Evolutionary conservation across 257 asterid genomes (phyloP), one percentile per base, ranked within the genome.

Genomic region (Agastache rugosa): DNA sequence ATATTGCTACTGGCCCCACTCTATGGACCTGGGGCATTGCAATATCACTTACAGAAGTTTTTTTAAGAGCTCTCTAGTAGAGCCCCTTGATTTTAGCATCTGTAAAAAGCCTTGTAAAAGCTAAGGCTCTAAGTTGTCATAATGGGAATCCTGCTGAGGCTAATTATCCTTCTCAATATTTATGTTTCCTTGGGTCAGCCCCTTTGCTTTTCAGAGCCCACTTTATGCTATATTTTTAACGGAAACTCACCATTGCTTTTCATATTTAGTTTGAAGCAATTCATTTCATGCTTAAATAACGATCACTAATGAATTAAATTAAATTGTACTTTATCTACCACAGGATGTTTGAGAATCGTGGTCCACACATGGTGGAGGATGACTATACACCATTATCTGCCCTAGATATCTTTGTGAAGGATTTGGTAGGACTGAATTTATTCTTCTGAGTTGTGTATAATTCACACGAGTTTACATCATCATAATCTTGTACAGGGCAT

Each of bases 311-410:
- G 41, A 42, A 14, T 50, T 72, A 44, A 71, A 42, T 51, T 37
- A 69, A 75, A 63, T 63, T 63, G 50, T 69, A 9, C 55, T 78
- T 69, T 77, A 70, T 79, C 70, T 75, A 31, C 63, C 59, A 60
- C 96, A 94, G 99, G 99, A 94, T 94, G 99, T 87, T 94, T 76
- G 99, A 94, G 85, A 94, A 94, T 76, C 97, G 99, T 76, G 92
- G 88, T 62, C 97, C 97, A 17, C 99, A 94, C 87, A 94, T 94
- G 99, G 79, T 94, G 82, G 92, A 92, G 78, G 89, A 83, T 84
- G 97, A 94, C 83, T 94, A 94, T 77, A 94, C 97, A 31, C 99
- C 99, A 63, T 82, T 94, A 77, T 94, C 99, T 59, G 99, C 99
- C 34, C 93, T 94, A 56, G 90, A 94, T 87, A 94, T 94, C 84